phyloP scores from a whole-genome alignment of 306 rosid genomes.

The Fagus crenata region DNA sequence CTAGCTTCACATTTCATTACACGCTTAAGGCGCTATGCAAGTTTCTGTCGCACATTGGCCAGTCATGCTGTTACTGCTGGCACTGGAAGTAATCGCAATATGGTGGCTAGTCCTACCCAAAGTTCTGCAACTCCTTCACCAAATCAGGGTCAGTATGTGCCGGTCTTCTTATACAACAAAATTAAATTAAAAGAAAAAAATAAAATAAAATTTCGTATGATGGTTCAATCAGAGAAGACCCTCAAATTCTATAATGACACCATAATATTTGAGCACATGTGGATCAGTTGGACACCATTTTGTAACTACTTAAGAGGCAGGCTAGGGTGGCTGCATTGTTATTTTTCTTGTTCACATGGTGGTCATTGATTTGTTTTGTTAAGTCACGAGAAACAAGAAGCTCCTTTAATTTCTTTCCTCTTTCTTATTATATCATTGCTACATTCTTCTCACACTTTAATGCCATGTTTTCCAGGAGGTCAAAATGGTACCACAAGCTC shows the following conservation, averaged over 20 bases:
- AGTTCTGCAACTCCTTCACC: slow-evolving; percentile 83
- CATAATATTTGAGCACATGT: neutral
- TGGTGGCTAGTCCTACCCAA: slow-evolving; percentile 94
- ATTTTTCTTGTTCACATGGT: neutral
- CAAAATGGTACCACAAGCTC: slow-evolving; percentile 75
- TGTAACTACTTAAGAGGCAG: neutral
- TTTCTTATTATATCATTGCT: neutral
- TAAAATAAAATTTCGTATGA: neutral
- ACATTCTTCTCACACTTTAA: neutral
- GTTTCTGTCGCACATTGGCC: slow-evolving; percentile 98
- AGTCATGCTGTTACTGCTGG: slow-evolving; percentile 96
- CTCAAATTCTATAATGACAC: neutral
- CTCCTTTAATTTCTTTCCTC: neutral
- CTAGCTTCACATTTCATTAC: slow-evolving; percentile 98
- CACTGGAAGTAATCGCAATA: slow-evolving; percentile 81
- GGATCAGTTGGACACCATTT: neutral
- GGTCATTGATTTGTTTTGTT: neutral
- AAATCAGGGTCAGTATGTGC: slow-evolving; percentile 68
- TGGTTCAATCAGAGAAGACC: neutral
- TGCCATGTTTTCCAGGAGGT: slow-evolving; percentile 52
- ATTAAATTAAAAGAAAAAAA: neutral
- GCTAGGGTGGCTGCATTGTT: neutral
- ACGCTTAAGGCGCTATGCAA: slow-evolving; percentile 95
- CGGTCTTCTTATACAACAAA: neutral
- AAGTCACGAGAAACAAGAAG: neutral